A percentile compares a stretch with the other conserved stretches of the same genome.
Evolutionary conservation across 1,139 yeast species (phyloP).

Genomic region (Saccharomycopsis hybrid): DNA sequence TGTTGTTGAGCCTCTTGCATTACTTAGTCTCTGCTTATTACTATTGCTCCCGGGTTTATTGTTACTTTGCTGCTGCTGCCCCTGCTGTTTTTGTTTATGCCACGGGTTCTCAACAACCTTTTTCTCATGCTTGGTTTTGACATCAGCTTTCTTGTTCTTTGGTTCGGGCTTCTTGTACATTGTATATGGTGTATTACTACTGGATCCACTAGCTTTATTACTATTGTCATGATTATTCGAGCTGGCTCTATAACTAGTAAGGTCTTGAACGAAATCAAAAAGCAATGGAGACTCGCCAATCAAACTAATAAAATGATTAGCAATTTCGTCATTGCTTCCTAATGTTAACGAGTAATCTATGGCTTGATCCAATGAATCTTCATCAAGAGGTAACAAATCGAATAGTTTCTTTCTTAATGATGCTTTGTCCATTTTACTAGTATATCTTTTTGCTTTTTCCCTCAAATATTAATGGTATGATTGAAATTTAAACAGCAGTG

Average conservation of each 20-base stretch:
- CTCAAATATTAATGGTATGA: too few relatives aligned
- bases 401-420: constrained; percentile 3
- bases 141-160: neutral
- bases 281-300: constrained; percentile 48
- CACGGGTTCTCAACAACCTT: constrained; percentile 18
- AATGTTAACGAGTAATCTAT: constrained; percentile 42
- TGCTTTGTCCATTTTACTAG: constrained; percentile 22
- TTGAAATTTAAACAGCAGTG: too few relatives aligned
- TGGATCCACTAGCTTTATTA: too few relatives aligned
- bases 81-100: too few relatives aligned
- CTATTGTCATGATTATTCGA: too few relatives aligned
- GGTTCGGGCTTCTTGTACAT: neutral
- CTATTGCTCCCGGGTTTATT: constrained; percentile 9
- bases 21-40: constrained; percentile 25
- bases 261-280: constrained; percentile 31
- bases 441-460: too few relatives aligned
- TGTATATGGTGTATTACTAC: too few relatives aligned
- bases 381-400: constrained; percentile 43
- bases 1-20: constrained; percentile 29
- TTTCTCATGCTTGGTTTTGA: constrained; percentile 19
- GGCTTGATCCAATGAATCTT: constrained; percentile 37
- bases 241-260: constrained; percentile 6
- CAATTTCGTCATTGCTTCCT: constrained; percentile 37
- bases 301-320: constrained; percentile 43
- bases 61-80: constrained; percentile 9